A percentile compares a stretch with the other conserved stretches of the same genome.
Evolutionary conservation across 768 basidiomycete genomes (phyloP).

Genomic region (Phaeotremella skinneri): DNA sequence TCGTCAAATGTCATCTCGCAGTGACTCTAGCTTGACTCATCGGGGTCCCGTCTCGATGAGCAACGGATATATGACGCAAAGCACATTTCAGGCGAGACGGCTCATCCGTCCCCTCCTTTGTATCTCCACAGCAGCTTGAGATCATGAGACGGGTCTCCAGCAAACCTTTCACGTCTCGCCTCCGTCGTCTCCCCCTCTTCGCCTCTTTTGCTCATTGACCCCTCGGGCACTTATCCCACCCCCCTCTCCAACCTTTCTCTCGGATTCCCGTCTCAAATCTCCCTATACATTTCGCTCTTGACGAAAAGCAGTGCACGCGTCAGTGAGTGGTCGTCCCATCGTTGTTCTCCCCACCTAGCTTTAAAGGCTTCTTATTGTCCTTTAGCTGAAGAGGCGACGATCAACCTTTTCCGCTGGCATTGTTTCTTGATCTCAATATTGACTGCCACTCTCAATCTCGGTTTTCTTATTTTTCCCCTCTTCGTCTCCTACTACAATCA

Average conservation of each 20-base stretch:
- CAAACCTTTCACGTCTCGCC: neutral
- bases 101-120: neutral
- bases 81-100: neutral
- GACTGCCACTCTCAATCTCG: too few species aligned
- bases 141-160: neutral
- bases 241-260: neutral
- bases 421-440: too few species aligned
- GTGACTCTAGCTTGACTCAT: too few species aligned
- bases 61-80: neutral
- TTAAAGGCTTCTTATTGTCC: neutral
- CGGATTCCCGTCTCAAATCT: neutral
- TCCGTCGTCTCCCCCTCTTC: neutral
- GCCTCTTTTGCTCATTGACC: neutral
- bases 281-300: too few species aligned
- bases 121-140: neutral
- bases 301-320: neutral
- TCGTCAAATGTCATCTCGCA: too few species aligned
- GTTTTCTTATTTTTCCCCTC: too few species aligned
- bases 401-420: neutral
- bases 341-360: neutral
- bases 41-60: too few species aligned
- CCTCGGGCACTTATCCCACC: neutral
- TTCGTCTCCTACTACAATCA: too few species aligned
- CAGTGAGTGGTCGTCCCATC: neutral
- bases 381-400: neutral